Base-by-base conservation (phyloP, 2,329 filamentous ascomycete species). In the Aspergillus sp. region DNA sequence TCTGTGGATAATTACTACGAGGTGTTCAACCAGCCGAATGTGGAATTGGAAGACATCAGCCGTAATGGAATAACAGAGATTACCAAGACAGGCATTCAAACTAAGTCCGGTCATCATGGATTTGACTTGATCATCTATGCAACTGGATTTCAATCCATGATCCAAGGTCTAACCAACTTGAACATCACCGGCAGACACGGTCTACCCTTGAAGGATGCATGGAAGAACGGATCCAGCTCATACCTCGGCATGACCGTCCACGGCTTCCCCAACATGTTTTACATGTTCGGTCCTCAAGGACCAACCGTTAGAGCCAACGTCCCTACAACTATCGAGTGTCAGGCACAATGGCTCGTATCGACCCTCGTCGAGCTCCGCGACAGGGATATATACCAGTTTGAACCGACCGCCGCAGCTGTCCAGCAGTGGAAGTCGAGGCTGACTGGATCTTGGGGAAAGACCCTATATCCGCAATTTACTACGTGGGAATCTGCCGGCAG, bases 301-400 rank as follows among this genome's bases (percentile, higher is more conserved):
- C 79, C 79, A 0, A 81, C 78, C 0, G 69, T 77, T 0, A 65
- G 82, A 7, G 61, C 68, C 60, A 82, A 81, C 49, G 76, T 77
- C 0, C 79, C 79, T 0, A 69, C 73, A 1, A 70, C 65, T 7
- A 70, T 75, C 11, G 75, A 80, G 51, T 51, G 78, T 0, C 79
- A 83, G 51, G 76, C 75, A 1, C 61, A 74, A 0, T 82, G 77
- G 77, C 75, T 83, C 42, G 65, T 68, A 11, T 71, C 77, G 19
- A 19, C 19, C 19, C 19, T 19, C 19, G 4, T 4, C 4, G 19
- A 19, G 19, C 19, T 19, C 19, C 19, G 19, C 19, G 19, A 19
- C 4, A 19, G 19, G 19, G 4, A 19, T 19, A 19, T 19, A 19
- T 19, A 19, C 19, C 19, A 19, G 19, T 19, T 19, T 19, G 19